A percentile compares a stretch with the other conserved stretches of the same genome.
These are phyloP conservation scores for Gardenia jasminoides DNA, from an alignment of 257 asterid species.

Conservation along the genomic window DNA sequence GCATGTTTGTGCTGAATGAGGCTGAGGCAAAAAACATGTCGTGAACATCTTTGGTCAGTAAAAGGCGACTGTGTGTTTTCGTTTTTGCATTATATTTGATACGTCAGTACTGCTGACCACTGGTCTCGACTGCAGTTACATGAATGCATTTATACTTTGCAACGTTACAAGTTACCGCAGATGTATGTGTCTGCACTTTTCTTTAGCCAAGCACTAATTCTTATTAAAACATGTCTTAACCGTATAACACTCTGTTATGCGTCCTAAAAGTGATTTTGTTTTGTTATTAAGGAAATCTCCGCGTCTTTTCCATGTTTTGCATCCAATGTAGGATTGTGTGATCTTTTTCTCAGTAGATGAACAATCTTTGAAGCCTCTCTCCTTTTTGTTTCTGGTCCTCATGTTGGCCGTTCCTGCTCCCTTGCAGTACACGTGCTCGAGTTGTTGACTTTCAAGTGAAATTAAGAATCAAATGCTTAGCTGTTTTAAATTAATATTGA, in stretches of 20 bases:
- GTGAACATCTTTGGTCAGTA: neutral
- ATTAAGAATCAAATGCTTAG: neutral
- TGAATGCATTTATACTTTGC: neutral
- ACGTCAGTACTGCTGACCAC: neutral
- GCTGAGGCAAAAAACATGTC: neutral
- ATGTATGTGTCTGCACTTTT: neutral
- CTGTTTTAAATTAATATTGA: neutral
- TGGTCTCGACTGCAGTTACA: neutral
- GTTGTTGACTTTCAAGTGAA: neutral
- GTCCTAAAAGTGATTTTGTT: neutral
- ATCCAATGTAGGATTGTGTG: neutral
- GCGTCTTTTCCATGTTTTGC: neutral
- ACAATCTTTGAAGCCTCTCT: neutral
- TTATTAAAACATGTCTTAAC: neutral
- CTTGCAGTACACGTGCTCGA: neutral
- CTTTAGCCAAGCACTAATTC: neutral
- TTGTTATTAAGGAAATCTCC: neutral
- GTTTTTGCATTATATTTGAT: neutral
- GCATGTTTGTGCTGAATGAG: neutral
- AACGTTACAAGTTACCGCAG: neutral
- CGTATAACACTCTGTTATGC: neutral
- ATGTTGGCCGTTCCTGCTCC: neutral
- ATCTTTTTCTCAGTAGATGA: neutral
- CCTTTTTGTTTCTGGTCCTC: too few relatives aligned
- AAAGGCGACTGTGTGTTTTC: neutral